These are phyloP conservation scores for Hevea brasiliensis DNA, from an alignment of 345 rosid genomes.

Conservation along the genomic window DNA sequence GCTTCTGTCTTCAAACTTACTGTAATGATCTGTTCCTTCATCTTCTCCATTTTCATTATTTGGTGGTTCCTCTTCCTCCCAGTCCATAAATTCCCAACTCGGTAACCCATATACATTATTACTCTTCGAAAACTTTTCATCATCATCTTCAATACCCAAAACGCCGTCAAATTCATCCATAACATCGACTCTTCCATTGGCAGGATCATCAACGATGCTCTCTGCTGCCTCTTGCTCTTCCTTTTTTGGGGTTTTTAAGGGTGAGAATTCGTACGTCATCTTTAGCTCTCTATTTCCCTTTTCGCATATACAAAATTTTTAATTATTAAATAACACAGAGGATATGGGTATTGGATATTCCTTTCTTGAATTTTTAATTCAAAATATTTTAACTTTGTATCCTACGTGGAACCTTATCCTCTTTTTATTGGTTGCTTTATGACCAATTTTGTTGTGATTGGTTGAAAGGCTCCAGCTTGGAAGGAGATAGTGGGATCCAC, in stretches of 20 bases:
- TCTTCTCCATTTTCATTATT: slow-evolving; percentile 17
- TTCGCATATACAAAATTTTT: background rate
- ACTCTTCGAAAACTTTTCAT: slow-evolving; percentile 11
- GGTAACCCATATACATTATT: slow-evolving; percentile 5
- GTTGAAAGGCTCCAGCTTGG: slow-evolving; percentile 25
- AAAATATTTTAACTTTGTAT: background rate
- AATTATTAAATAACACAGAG: background rate
- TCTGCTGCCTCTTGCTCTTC: slow-evolving; percentile 43
- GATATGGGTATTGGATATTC: background rate
- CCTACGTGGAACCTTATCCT: slow-evolving; percentile 40
- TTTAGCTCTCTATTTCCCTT: background rate
- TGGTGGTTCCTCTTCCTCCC: slow-evolving; percentile 26
- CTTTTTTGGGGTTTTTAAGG: slow-evolving; percentile 42
- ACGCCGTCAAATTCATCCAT: slow-evolving; percentile 36
- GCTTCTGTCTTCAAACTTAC: background rate
- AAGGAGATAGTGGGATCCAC: slow-evolving; percentile 1
- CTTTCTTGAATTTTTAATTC: background rate
- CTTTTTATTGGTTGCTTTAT: slow-evolving; percentile 25
- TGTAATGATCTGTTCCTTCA: slow-evolving; percentile 23
- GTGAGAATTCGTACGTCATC: slow-evolving; percentile 34
- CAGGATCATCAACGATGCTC: background rate
- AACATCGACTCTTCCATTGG: slow-evolving; percentile 16
- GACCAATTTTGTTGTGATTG: slow-evolving; percentile 12
- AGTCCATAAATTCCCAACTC: slow-evolving; percentile 44
- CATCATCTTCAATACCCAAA: slow-evolving; percentile 35